A percentile compares a stretch with the other conserved stretches of the same genome.
phyloP scores from a whole-genome alignment of 148 eudicot species.

The Talinum fruticosum region DNA sequence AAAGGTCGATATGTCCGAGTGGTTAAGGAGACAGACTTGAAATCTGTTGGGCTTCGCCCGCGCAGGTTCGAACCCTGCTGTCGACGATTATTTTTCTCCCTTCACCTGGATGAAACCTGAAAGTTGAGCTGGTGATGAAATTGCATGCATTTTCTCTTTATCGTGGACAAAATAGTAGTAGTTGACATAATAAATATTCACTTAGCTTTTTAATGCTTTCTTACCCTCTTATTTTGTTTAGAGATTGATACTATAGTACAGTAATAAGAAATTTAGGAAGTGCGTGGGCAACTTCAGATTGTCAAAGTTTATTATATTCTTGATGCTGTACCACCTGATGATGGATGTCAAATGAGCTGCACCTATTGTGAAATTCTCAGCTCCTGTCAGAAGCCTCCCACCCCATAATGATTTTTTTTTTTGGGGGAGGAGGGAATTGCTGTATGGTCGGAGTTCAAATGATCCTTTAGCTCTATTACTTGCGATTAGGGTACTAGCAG shows the following conservation, averaged over 20 bases:
- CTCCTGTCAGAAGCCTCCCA: neutral
- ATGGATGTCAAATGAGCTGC: neutral
- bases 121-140: too few relatives aligned
- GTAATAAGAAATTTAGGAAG: neutral
- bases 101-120: too few relatives aligned
- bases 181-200: neutral
- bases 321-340: neutral
- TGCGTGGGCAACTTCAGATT: neutral
- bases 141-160: too few relatives aligned
- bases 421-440: neutral
- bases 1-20: conserved; percentile 79
- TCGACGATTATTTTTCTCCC: conserved; percentile 42
- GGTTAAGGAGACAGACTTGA: conserved; percentile 94
- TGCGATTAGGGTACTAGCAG: neutral
- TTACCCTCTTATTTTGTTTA: neutral
- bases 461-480: neutral
- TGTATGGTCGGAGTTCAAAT: neutral
- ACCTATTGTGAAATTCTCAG: neutral
- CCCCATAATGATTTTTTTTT: too few relatives aligned
- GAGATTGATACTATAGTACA: neutral
- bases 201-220: neutral
- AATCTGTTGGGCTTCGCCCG: conserved; percentile 98
- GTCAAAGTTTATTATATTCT: too few relatives aligned
- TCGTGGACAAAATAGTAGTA: neutral
- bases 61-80: conserved; percentile 99